Percentiles rank a stretch among this genome's conserved stretches.
phyloP scores from a whole-genome alignment of 768 basidiomycete genomes.

The Suillus cothurnatus region DNA sequence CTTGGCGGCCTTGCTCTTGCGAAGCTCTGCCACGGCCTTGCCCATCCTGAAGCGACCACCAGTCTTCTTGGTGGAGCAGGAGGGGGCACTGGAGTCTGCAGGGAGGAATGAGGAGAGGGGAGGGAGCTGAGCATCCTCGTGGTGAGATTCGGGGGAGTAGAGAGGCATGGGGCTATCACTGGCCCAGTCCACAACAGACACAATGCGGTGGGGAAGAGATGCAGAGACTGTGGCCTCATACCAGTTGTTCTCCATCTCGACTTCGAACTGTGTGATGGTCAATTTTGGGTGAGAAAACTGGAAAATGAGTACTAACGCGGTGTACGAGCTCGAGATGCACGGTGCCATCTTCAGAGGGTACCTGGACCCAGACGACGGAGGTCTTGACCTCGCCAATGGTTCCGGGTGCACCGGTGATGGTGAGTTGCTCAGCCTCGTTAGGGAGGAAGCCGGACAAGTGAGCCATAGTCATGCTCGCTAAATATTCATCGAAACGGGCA shows the following conservation, averaged over 20 bases:
- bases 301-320: conserved; percentile 18
- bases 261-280: conserved; percentile 61
- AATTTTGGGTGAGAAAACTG: conserved; percentile 3
- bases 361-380: conserved; percentile 78
- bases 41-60: conserved; percentile 17
- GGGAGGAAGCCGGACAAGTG: conserved; percentile 46
- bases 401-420: conserved; percentile 70
- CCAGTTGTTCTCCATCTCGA: conserved; percentile 95
- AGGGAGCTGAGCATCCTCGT: conserved; percentile 22
- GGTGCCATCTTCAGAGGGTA: conserved; percentile 62
- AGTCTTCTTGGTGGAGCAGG: conserved; percentile 6
- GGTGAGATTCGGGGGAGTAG: conserved; percentile 26
- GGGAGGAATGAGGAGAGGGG: conserved; percentile 28
- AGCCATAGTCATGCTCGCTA: conserved; percentile 49
- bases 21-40: conserved; percentile 12
- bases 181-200: conserved; percentile 95
- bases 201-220: conserved; percentile 69
- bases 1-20: conserved; percentile 23
- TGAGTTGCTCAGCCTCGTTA: conserved; percentile 29
- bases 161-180: conserved; percentile 65
- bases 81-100: conserved; percentile 22
- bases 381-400: conserved; percentile 82
- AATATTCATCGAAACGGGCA: conserved; percentile 48
- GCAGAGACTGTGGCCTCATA: conserved; percentile 89
- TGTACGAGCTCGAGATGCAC: conserved; percentile 73